phyloP scores from a whole-genome alignment of 148 eudicot species.

The Chenopodium album region DNA sequence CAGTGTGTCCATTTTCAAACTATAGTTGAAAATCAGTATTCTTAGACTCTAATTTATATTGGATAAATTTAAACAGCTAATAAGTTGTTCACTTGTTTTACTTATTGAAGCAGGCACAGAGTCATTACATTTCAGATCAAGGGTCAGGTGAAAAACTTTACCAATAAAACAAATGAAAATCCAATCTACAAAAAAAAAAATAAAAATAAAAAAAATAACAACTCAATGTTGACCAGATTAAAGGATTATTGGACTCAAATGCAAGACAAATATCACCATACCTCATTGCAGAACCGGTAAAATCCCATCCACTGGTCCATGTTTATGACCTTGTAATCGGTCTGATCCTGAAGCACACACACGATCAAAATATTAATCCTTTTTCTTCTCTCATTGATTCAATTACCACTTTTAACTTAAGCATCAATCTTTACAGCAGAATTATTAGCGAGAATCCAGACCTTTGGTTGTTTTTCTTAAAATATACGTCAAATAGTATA shows the following conservation, averaged over 20 bases:
- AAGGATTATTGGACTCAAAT: not conserved
- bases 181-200: not conserved
- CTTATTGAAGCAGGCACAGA: not conserved
- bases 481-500: not conserved
- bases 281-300: conserved; percentile 89
- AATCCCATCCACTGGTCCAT: conserved; percentile 98
- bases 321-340: conserved; percentile 91
- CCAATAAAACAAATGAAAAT: not conserved
- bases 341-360: conserved; percentile 55
- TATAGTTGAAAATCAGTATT: not conserved
- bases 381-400: not conserved
- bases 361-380: not conserved
- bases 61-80: not conserved
- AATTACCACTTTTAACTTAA: too few relatives aligned
- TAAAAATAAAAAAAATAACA: not conserved
- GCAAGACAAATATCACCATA: conserved; percentile 26
- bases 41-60: not conserved
- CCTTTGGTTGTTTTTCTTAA: not conserved
- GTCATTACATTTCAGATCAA: not conserved
- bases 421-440: conserved; percentile 15
- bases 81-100: not conserved
- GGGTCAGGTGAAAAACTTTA: too few relatives aligned
- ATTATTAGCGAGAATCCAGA: not conserved
- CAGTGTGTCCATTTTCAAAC: too few relatives aligned
- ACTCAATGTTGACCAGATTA: not conserved